Evolutionary conservation across 495 filamentous ascomycete genomes (phyloP).

Genomic region (Penicillium angulare): DNA sequence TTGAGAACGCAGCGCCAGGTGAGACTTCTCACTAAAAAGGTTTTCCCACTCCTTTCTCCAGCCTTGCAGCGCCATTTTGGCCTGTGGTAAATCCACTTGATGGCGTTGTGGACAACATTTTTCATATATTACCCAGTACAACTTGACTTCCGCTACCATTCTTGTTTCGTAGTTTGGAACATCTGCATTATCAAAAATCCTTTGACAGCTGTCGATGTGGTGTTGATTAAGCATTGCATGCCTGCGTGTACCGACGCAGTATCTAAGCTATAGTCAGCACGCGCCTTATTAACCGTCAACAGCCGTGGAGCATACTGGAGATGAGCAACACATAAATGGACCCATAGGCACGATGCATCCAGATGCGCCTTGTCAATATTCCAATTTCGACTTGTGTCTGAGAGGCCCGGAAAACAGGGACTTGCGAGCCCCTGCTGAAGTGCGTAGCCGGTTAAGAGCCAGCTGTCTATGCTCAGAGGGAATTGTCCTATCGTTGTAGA

Average conservation of each 20-base stretch:
- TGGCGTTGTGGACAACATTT: neutral
- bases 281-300: neutral
- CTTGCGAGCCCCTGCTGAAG: slow-evolving; percentile 1
- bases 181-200: neutral
- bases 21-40: neutral
- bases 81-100: neutral
- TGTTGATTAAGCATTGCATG: neutral
- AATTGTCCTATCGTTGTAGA: slow-evolving; percentile 4
- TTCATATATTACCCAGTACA: slow-evolving; percentile 4
- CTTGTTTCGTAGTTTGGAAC: slow-evolving; percentile 1
- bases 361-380: neutral
- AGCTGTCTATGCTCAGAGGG: slow-evolving; percentile 2
- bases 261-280: neutral
- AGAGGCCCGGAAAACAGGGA: neutral
- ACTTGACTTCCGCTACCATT: slow-evolving; percentile 4
- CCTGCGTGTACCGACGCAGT: slow-evolving; percentile 1
- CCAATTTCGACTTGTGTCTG: neutral
- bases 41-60: slow-evolving; percentile 2
- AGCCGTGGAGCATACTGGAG: neutral
- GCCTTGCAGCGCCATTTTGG: neutral
- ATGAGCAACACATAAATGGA: slow-evolving; percentile 4
- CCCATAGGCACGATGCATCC: slow-evolving; percentile 1
- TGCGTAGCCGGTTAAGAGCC: slow-evolving; percentile 3
- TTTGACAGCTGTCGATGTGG: neutral
- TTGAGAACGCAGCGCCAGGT: neutral